These are phyloP conservation scores for Ophiocordyceps camponoti-leonardi DNA, from an alignment of 2,329 filamentous ascomycete genomes.

Conservation along the genomic window DNA sequence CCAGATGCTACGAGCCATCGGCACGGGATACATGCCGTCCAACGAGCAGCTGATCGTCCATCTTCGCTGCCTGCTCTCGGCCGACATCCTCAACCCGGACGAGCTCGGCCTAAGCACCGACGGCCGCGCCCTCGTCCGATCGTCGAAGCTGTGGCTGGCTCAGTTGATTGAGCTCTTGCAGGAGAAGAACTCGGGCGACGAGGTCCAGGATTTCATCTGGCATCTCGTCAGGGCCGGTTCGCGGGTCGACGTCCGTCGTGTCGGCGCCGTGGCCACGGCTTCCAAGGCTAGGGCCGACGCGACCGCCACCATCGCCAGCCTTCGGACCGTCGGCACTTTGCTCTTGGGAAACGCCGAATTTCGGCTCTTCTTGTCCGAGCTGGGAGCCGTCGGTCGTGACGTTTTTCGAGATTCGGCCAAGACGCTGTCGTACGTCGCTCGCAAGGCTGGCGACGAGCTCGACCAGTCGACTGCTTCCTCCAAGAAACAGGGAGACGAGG, in stretches of 20 bases:
- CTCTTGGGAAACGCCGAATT: slow-evolving; percentile 84
- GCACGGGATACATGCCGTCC: slow-evolving; percentile 79
- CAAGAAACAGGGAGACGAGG: slow-evolving; percentile 25
- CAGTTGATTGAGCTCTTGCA: slow-evolving; percentile 68
- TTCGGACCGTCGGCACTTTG: slow-evolving; percentile 70
- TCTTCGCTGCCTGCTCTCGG: slow-evolving; percentile 59
- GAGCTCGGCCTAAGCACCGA: slow-evolving; percentile 54
- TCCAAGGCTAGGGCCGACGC: slow-evolving; percentile 16
- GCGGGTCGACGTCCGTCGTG: slow-evolving; percentile 13
- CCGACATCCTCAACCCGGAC: slow-evolving; percentile 62
- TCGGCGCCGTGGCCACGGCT: slow-evolving; percentile 10
- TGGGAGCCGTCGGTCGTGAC: slow-evolving; percentile 62
- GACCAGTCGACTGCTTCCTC: slow-evolving; percentile 47
- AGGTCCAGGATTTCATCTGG: slow-evolving; percentile 88
- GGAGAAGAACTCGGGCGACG: slow-evolving; percentile 69
- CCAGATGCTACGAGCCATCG: slow-evolving; percentile 72
- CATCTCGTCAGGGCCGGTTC: slow-evolving; percentile 59
- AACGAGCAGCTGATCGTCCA: slow-evolving; percentile 72
- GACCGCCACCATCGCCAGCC: slow-evolving; percentile 48
- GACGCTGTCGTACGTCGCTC: slow-evolving; percentile 58
- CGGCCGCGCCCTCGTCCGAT: slow-evolving; percentile 55
- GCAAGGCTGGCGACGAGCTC: slow-evolving; percentile 55
- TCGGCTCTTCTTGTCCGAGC: slow-evolving; percentile 65
- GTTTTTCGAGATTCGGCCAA: slow-evolving; percentile 78
- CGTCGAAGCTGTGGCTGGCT: slow-evolving; percentile 55